Evolutionary conservation across 176 grass and related monocot genomes (phyloP), one percentile per base, ranked within the genome.

Genomic region (Aegilops speltoides): DNA sequence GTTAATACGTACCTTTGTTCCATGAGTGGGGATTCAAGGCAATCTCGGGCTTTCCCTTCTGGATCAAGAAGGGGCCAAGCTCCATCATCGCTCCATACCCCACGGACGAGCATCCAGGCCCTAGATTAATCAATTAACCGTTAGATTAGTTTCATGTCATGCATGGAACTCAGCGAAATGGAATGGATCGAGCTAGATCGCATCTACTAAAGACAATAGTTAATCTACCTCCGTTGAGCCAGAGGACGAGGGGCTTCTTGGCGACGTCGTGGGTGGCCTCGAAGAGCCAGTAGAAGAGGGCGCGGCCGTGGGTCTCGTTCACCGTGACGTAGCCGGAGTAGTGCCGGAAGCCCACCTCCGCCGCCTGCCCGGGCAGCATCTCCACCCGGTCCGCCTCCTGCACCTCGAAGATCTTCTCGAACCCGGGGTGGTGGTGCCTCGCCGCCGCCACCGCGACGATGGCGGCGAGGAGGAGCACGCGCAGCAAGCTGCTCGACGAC

Each of bases 321-420:
- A 54, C 73, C 25, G 73, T 76, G 4, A 76, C 73, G 73, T 76
- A 76, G 45, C 73, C 73, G 45, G 73, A 76, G 73, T 31, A 76
- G 45, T 76, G 73, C 73, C 73, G 73, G 73, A 76, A 76, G 24
- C 73, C 45, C 3, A 76, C 73, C 45, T 52, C 25, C 2, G 46
- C 45, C 4, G 73, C 9, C 73, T 76, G 73, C 73, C 73, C 73
- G 2, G 73, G 73, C 8, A 76, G 73, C 73, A 54, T 76, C 45
- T 54, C 26, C 45, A 76, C 73, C 73, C 45, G 24, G 73, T 76
- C 73, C 2, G 73, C 73, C 45, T 76, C 73, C 73, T 76, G 73
- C 15, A 28, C 25, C 16, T 54, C 73, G 7, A 76, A 76, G 73
- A 76, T 76, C 73, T 31, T 54, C 73, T 76, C 73, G 45, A 76